A percentile compares a stretch with the other conserved stretches of the same genome.
These are phyloP conservation scores for Hypoxylon sp. DNA, from an alignment of 2,329 filamentous ascomycete species.

Conservation along the genomic window DNA sequence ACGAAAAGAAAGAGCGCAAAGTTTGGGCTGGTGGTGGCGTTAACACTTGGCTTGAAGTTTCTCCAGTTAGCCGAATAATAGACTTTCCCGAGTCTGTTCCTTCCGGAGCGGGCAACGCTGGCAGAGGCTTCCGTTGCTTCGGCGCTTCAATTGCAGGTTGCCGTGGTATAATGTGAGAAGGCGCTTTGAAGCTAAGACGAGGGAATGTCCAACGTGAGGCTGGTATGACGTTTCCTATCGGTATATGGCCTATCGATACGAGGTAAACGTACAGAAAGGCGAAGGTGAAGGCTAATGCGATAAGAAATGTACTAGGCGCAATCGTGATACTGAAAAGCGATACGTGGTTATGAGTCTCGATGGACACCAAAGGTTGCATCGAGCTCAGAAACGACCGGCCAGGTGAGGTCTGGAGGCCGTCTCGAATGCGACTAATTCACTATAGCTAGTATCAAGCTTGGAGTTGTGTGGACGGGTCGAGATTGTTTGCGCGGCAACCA, in stretches of 20 bases:
- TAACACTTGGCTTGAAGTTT: constrained; percentile 40
- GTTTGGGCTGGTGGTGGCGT: constrained; percentile 47
- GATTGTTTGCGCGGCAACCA: constrained; percentile 7
- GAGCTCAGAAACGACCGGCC: constrained; percentile 49
- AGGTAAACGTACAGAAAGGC: constrained; percentile 68
- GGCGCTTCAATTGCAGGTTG: constrained; percentile 24
- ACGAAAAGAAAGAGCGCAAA: constrained; percentile 53
- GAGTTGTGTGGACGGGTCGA: not conserved
- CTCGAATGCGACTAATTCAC: constrained; percentile 24
- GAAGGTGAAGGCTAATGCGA: constrained; percentile 65
- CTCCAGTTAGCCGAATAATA: constrained; percentile 49
- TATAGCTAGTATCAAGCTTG: constrained; percentile 17
- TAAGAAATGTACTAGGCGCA: constrained; percentile 71
- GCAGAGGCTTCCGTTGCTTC: constrained; percentile 32
- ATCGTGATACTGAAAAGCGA: constrained; percentile 72
- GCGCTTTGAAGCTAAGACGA: constrained; percentile 29
- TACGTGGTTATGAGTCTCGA: constrained; percentile 75
- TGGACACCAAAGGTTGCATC: constrained; percentile 73
- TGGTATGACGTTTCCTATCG: constrained; percentile 57
- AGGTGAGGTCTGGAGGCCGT: constrained; percentile 34
- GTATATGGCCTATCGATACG: constrained; percentile 56
- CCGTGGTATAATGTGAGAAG: constrained; percentile 37
- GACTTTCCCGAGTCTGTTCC: constrained; percentile 38
- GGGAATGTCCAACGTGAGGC: constrained; percentile 29
- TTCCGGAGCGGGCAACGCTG: constrained; percentile 47